Evolutionary conservation across 2,329 filamentous ascomycete species (phyloP), one percentile per base, ranked within the genome.

Genomic region (Talaromyces atroroseus): DNA sequence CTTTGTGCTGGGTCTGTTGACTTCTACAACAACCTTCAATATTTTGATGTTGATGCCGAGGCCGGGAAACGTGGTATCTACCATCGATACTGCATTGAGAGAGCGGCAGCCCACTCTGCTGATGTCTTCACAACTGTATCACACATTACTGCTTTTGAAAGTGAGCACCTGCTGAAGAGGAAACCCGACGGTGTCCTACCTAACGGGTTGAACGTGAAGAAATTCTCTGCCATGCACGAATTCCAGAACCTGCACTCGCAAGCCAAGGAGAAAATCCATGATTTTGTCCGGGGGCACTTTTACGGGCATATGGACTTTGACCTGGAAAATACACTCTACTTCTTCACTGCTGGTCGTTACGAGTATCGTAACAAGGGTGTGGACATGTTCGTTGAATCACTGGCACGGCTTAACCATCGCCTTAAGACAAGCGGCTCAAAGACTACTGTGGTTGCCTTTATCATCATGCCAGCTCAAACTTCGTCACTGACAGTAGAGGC

Each of bases 41-140:
- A 86, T 77, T 97, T 99, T 69, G 92, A 99, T 69, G 91, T 96
- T 29, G 94, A 99, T 71, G 86, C 90, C 5, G 94, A 99, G 75
- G 94, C 94, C 18, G 94, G 94, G 60, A 97, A 96, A 80, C 89
- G 94, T 67, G 94, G 94, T 58, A 97, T 99, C 71, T 99, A 97
- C 78, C 94, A 99, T 77, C 82, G 94, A 59, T 97, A 97, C 79
- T 97, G 94, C 77, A 95, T 99, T 67, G 94, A 99, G 77, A 87
- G 94, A 62, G 92, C 90, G 48, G 90, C 92, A 21, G 87, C 94
- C 20, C 94, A 99, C 71, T 83, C 90, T 6, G 89, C 88, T 64
- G 94, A 99, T 75, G 94, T 99, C 66, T 97, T 99, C 77, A 99
- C 94, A 21, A 99, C 94, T 1, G 94, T 99, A 59, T 97, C 92